A percentile compares a stretch with the other conserved stretches of the same genome.
These are phyloP conservation scores for Diatrype stigma DNA, from an alignment of 2,329 filamentous ascomycete species.

Conservation along the genomic window DNA sequence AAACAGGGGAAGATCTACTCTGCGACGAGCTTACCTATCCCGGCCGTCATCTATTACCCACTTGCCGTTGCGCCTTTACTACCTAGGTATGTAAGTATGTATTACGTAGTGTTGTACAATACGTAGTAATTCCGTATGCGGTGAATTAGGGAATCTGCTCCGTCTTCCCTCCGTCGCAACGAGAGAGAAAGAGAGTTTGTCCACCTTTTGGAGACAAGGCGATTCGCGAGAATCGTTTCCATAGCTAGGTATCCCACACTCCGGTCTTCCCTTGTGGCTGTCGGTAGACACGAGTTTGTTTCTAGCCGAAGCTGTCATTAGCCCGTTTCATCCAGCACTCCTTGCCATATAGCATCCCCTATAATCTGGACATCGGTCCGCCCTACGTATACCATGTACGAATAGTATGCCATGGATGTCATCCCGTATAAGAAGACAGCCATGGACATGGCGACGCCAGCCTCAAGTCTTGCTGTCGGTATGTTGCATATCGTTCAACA, in stretches of 20 bases:
- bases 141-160: neutral
- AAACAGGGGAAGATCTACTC: neutral
- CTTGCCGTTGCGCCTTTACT: neutral
- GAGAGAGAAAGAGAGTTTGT: neutral
- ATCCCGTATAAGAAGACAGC: neutral
- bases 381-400: no score
- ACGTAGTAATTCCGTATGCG: no score
- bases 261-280: no score
- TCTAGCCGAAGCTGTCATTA: neutral
- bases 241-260: neutral
- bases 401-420: neutral
- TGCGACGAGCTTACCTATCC: neutral
- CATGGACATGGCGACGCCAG: neutral
- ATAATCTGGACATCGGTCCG: neutral
- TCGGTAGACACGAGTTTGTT: neutral
- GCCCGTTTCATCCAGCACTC: neutral
- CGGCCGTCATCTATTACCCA: neutral
- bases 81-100: no score
- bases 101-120: no score
- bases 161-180: neutral
- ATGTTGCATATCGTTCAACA: constrained; percentile 8
- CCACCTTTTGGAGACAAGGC: neutral
- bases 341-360: neutral
- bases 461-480: neutral
- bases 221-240: neutral